Percentiles rank a stretch among this genome's conserved stretches.
These are phyloP conservation scores for Halenospora varia DNA, from an alignment of 495 filamentous ascomycete genomes.

Conservation along the genomic window DNA sequence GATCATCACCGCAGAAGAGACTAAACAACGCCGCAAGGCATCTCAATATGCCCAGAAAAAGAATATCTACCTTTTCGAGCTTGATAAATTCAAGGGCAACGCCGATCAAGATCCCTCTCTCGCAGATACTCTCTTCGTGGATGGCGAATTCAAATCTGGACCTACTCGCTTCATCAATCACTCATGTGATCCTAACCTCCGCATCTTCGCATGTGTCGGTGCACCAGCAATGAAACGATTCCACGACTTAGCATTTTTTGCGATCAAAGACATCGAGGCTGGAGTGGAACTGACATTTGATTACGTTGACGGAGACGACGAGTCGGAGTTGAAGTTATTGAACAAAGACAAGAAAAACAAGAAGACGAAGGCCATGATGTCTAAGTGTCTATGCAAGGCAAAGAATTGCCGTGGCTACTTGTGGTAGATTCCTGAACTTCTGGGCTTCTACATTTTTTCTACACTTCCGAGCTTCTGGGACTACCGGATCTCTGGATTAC, in stretches of 20 bases:
- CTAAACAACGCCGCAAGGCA: constrained; percentile 57
- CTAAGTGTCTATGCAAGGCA: constrained; percentile 61
- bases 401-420: constrained; percentile 63
- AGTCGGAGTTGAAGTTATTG: constrained; percentile 44
- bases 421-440: constrained; percentile 52
- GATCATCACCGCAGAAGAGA: constrained; percentile 69
- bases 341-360: constrained; percentile 34
- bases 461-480: too few relatives aligned
- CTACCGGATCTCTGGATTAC: too few relatives aligned
- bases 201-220: constrained; percentile 76
- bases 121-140: constrained; percentile 39
- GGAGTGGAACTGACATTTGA: constrained; percentile 83
- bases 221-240: constrained; percentile 70
- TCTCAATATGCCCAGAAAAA: constrained; percentile 43
- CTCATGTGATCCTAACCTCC: constrained; percentile 68
- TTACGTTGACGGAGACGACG: constrained; percentile 60
- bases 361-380: constrained; percentile 40
- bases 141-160: constrained; percentile 51
- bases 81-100: constrained; percentile 65
- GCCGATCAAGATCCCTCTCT: constrained; percentile 18
- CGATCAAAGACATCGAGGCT: constrained; percentile 60
- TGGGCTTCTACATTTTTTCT: too few relatives aligned
- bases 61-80: constrained; percentile 73
- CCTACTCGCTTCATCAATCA: constrained; percentile 73
- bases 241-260: constrained; percentile 88